These are phyloP conservation scores for Torulaspora gathmanii DNA, from an alignment of 805 yeast species.

Conservation along the genomic window DNA sequence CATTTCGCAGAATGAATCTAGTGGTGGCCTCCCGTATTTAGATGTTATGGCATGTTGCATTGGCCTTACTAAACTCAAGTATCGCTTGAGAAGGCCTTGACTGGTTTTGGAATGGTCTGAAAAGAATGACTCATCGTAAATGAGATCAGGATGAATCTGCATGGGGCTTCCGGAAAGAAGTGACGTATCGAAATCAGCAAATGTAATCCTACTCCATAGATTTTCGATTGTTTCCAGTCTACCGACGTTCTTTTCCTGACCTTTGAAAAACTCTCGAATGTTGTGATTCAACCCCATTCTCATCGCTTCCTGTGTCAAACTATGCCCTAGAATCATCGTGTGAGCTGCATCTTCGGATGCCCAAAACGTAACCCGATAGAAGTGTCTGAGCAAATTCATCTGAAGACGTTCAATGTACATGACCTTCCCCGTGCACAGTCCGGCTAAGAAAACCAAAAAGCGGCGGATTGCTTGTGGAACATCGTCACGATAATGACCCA, in stretches of 20 bases:
- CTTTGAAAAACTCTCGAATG: conserved; percentile 16
- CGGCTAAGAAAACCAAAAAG: conserved; percentile 25
- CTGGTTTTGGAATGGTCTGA: conserved; percentile 2
- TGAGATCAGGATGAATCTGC: conserved; percentile 6
- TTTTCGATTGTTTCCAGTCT: conserved; percentile 20
- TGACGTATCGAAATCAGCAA: conserved; percentile 24
- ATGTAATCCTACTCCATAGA: conserved; percentile 29
- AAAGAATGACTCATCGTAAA: conserved; percentile 5
- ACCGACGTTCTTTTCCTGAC: conserved; percentile 21
- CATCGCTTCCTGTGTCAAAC: conserved; percentile 18
- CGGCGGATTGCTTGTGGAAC: conserved; percentile 21
- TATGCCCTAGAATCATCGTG: conserved; percentile 13
- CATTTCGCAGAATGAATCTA: conserved; percentile 5
- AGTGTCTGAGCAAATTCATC: conserved; percentile 22
- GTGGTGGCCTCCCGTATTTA: conserved; percentile 14
- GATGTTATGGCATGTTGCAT: conserved; percentile 13
- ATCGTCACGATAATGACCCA: conserved; percentile 13
- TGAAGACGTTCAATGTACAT: conserved; percentile 31
- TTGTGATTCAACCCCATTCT: conserved; percentile 26
- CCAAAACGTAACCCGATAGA: conserved; percentile 11
- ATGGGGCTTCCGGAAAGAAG: conserved; percentile 27
- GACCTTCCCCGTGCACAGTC: conserved; percentile 27
- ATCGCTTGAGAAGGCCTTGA: conserved; percentile 15
- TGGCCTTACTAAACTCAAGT: conserved; percentile 20
- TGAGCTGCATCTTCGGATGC: conserved; percentile 28